Evolutionary conservation across 805 yeast genomes (phyloP), one percentile per base, ranked within the genome.

Genomic region (Blastobotrys mokoenaii): DNA sequence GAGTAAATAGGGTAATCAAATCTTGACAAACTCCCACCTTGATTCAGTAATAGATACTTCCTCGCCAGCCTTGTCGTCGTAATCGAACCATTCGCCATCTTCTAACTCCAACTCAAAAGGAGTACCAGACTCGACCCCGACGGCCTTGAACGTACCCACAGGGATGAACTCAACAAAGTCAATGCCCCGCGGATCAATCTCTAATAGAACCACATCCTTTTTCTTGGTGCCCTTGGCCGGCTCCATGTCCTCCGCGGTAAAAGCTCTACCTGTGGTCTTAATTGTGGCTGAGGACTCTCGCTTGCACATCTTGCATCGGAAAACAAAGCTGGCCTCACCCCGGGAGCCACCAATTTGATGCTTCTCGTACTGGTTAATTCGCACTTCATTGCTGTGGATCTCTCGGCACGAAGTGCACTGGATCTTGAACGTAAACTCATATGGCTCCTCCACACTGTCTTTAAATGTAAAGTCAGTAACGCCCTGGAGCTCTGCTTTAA

Each of bases 41-140:
- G 79, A 69, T 2, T 85, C 89, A 1, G 84, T 79, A 12, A 93
- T 74, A 17, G 89, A 77, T 15, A 88, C 96, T 63, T 90, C 97
- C 37, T 69, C 76, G 10, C 78, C 76, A 6, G 83, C 80, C 52
- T 79, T 76, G 46, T 93, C 97, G 61, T 93, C 97, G 59, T 89
- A 93, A 57, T 93, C 98, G 60, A 81, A 93, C 89, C 96, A 89
- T 60, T 93, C 97, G 44, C 77, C 79, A 20, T 85, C 96, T 32
- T 71, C 74, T 25, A 88, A 67, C 46, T 83, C 93, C 20, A 87
- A 74, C 25, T 83, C 85, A 57, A 84, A 85, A 44, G 60, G 63
- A 8, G 82, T 69, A 10, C 66, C 62, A 2, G 76, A 61, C 11
- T 75, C 79, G 4, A 65, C 69, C 10, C 84, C 84, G 35, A 58